Conservation (phyloP, 306 rosid species). For the Sindora glabra region DNA sequence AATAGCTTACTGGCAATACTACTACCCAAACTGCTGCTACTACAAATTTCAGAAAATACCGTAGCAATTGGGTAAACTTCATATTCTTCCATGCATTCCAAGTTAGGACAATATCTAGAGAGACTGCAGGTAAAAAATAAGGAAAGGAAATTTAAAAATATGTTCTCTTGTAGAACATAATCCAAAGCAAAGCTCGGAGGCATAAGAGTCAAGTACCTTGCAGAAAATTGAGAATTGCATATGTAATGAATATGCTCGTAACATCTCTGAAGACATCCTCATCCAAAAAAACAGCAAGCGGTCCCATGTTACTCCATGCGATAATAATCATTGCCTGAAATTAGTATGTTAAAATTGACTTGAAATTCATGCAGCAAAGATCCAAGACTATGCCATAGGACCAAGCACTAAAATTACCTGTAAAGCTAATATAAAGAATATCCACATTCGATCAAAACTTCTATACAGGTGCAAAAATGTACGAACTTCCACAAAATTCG, state of each 20-base stretch:
- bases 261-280: constrained; percentile 70
- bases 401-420: constrained; percentile 53
- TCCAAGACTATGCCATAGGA: neutral
- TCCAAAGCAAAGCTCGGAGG: neutral
- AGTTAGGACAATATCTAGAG: constrained; percentile 75
- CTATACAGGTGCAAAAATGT: constrained; percentile 84
- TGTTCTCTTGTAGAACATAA: neutral
- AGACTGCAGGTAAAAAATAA: constrained; percentile 44
- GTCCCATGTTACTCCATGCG: constrained; percentile 89
- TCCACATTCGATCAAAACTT: constrained; percentile 99
- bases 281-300: constrained; percentile 53
- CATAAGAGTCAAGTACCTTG: constrained; percentile 52
- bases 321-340: constrained; percentile 87
- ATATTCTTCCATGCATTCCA: constrained; percentile 85
- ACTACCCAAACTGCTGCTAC: constrained; percentile 86
- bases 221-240: constrained; percentile 80
- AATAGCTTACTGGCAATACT: constrained; percentile 71
- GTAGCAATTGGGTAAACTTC: constrained; percentile 71
- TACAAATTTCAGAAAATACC: constrained; percentile 77
- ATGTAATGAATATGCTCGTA: constrained; percentile 74
- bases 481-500: constrained; percentile 94
- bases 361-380: neutral
- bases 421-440: constrained; percentile 85
- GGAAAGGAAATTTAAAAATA: constrained; percentile 6
- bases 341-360: neutral